Evolutionary conservation across 73 alveolate species (phyloP).

Genomic region (Halteria grandinella): DNA sequence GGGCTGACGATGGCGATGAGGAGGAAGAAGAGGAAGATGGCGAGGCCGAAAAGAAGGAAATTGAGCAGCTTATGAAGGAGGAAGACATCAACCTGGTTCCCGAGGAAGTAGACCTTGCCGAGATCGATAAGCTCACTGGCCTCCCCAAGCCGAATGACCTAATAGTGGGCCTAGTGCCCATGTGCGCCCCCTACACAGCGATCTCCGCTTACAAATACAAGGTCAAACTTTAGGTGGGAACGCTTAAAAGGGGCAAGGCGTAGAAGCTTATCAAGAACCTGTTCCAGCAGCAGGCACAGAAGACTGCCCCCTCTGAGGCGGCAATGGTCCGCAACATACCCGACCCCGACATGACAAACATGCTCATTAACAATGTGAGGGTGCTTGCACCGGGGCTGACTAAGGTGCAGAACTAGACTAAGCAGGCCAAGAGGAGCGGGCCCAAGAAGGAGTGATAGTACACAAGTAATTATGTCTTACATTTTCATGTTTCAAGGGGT

Average conservation of each 20-base stretch:
- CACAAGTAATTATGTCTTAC: too few relatives aligned
- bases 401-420: constrained; percentile 50
- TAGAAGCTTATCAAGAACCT: constrained; percentile 53
- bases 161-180: constrained; percentile 69
- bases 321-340: constrained; percentile 13
- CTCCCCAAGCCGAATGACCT: constrained; percentile 67
- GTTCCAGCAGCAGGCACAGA: constrained; percentile 28
- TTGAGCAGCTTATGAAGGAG: constrained; percentile 67
- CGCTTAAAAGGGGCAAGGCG: constrained; percentile 77
- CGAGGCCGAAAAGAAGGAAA: constrained; percentile 71
- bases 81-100: constrained; percentile 64
- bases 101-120: constrained; percentile 60
- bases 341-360: constrained; percentile 52
- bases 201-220: constrained; percentile 68
- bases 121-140: constrained; percentile 74
- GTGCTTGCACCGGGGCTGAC: constrained; percentile 72
- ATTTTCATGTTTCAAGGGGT: too few relatives aligned
- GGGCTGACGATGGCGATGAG: constrained; percentile 23
- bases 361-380: constrained; percentile 43
- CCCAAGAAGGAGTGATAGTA: too few relatives aligned
- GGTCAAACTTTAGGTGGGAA: constrained; percentile 75
- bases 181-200: constrained; percentile 81
- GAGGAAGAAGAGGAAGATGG: constrained; percentile 60
- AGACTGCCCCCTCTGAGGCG: constrained; percentile 18
- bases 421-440: constrained; percentile 36